Base-by-base conservation (phyloP, 805 yeast genomes). In the Ogataea wickerhamii region DNA sequence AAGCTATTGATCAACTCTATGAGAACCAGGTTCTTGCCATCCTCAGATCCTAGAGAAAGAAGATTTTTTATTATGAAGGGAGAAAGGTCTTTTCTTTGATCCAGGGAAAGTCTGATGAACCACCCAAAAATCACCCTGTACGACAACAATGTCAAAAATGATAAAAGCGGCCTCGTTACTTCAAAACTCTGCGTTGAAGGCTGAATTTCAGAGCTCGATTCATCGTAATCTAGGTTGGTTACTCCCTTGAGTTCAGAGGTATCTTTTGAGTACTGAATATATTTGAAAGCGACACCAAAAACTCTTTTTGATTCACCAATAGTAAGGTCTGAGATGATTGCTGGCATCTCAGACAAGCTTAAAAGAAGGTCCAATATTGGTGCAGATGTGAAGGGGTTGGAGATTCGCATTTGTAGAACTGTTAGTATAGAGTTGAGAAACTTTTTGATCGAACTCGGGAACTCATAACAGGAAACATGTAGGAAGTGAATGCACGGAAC, bases 271-370 rank as follows among this genome's bases (percentile, higher is more conserved):
- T 79, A 80, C 52, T 84, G 86, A 38, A 87, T 82, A 49, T 80
- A 82, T 49, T 81, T 80, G 64, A 87, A 84, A 1, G 88, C 82
- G 55, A 87, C 83, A 2, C 85, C 95, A 64, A 87, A 85, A 2
- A 87, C 86, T 32, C 88, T 68, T 51, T 80, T 82, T 56, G 72
- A 82, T 49, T 87, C 95, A 34, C 84, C 93, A 14, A 72, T 70
- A 3, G 85, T 82, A 54, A 87, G 82, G 50, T 81, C 81, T 1
- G 86, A 71, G 1, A 85, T 78, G 40, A 87, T 60, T 2, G 75
- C 60, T 0, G 91, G 88, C 28, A 82, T 69, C 38, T 81, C 72
- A 0, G 85, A 71, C 27, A 88, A 61, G 1, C 87, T 73, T 44
- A 79, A 58, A 38, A 87, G 63, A 47, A 88, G 83, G 52, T 87